Base-by-base conservation (phyloP, 1,284 basidiomycete genomes). In the Phellinidium pouzarii region DNA sequence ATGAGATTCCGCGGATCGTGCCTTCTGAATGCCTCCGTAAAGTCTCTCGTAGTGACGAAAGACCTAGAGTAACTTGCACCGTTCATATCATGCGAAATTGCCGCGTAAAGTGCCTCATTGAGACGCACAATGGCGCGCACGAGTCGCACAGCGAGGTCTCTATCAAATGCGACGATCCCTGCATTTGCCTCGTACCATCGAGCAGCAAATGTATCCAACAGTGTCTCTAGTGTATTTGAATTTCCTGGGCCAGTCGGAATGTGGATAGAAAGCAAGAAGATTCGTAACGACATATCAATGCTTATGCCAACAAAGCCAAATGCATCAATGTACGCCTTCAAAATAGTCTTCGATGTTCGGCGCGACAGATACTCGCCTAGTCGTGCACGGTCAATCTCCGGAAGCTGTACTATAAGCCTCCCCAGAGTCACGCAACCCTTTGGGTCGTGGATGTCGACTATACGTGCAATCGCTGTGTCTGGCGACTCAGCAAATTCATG, bases 151-250 rank as follows among this genome's bases (percentile, higher is more conserved):
- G 91, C 85, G 48, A 91, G 71, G 57, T 90, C 84, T 62, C 81
- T 83, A 68, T 90, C 86, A 62, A 85, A 93, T 1, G 86, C 77
- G 22, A 93, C 79, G 29, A 79, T 75, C 43, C 77, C 75, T 12
- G 82, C 79, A 65, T 99, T 99, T n/a, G 87, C 85, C 54, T 87
- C 84, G 59, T 90, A 88, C 90, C 94, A 99, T 23, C 88, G 79
- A 57, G 80, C 77, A 5, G 93, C 89, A 64, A 99, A 94, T 8
- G 85, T 80, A 65, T 97, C 93, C 36, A 91, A 75, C 1, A 91
- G 73, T 56, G 79, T 77, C 53, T 89, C 84, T 31, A 85, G 62
- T 2, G 80, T 70, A 44, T 64, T 72, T 42, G 71, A 63, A 55
- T 72, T 71, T 46, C 73, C 71, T 3, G 66, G 60, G 42, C 81